Evolutionary conservation across 257 asterid species (phyloP), one percentile per base, ranked within the genome.

Genomic region (Capsicum chinense): DNA sequence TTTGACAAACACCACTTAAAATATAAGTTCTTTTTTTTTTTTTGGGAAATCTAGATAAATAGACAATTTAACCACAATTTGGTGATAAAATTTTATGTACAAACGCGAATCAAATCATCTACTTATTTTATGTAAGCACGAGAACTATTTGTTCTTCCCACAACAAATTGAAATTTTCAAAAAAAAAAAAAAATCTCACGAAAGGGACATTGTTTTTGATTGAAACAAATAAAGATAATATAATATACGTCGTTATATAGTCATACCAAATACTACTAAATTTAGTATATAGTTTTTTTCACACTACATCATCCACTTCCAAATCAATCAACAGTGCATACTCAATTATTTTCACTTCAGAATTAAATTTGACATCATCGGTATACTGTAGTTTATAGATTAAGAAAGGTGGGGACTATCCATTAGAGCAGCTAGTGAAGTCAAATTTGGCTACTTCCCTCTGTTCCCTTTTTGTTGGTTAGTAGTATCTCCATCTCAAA

Each of bases 241-340:
- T 42, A 9, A 15, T 9, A 17, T 70, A 9, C 52, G 16, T 42
- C 48, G 7, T 6, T 44, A 44, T 44, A 44, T 6, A 14, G 62
- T 56, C 62, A 15, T 56, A 37, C 54, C 69, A 1, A 69, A 69
- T 69, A 26, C 79, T 69, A 39, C 79, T 0, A 8, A 8, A 7
- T 69, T 69, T 4, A 69, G 33, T 69, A 37, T 69, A 39, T 3
- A 15, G 9, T 42, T 69, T 17, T 10, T 70, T 42, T 9, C 21
- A 70, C 79, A 42, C 39, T 70, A 42, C 79, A 9, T 70, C 79
- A 42, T 70, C 56, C 35, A 42, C 3, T 70, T 70, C 79, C 56
- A 9, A 16, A 42, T 42, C 15, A 42, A 68, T 42, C 56, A 42
- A 69, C 15, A 42, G 1, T 69, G 78, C 78, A 26, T 39, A 7